Evolutionary conservation across 495 filamentous ascomycete species (phyloP).

Genomic region (Penicillium soppii): DNA sequence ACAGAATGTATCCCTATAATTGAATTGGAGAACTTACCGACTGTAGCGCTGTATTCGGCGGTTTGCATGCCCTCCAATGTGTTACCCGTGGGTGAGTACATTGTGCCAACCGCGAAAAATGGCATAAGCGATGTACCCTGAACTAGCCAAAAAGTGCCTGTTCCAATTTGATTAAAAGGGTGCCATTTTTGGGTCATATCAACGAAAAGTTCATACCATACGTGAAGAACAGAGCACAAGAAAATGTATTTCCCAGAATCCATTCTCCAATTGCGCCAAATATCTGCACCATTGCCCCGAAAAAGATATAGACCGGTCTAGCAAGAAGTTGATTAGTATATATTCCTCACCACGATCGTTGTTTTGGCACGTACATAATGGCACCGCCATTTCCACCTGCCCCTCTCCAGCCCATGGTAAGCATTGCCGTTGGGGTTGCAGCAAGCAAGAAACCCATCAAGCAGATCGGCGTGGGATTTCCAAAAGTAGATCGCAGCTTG

Average conservation of each 20-base stretch:
- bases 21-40: constrained; percentile 41
- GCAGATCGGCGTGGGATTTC: constrained; percentile 73
- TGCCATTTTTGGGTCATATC: too few species aligned
- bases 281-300: constrained; percentile 67
- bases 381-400: constrained; percentile 65
- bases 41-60: constrained; percentile 44
- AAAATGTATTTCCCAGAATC: constrained; percentile 73
- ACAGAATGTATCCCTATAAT: too few species aligned
- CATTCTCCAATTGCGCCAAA: constrained; percentile 65
- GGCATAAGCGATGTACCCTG: constrained; percentile 33
- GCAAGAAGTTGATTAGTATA: neutral
- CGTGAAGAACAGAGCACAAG: constrained; percentile 62
- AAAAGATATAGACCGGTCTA: constrained; percentile 62
- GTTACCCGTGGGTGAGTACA: constrained; percentile 33
- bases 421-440: constrained; percentile 61
- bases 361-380: constrained; percentile 35
- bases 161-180: neutral
- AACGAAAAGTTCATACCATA: constrained; percentile 19
- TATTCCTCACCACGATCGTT: too few species aligned
- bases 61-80: constrained; percentile 29
- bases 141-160: constrained; percentile 39
- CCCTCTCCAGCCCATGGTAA: constrained; percentile 71
- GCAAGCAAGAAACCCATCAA: constrained; percentile 65
- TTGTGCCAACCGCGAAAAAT: constrained; percentile 31
- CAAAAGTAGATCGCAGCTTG: constrained; percentile 47